Percentiles rank a stretch among this genome's conserved stretches.
Conservation (phyloP, 2,329 filamentous ascomycete species). For the Phaeoacremonium minimum region DNA sequence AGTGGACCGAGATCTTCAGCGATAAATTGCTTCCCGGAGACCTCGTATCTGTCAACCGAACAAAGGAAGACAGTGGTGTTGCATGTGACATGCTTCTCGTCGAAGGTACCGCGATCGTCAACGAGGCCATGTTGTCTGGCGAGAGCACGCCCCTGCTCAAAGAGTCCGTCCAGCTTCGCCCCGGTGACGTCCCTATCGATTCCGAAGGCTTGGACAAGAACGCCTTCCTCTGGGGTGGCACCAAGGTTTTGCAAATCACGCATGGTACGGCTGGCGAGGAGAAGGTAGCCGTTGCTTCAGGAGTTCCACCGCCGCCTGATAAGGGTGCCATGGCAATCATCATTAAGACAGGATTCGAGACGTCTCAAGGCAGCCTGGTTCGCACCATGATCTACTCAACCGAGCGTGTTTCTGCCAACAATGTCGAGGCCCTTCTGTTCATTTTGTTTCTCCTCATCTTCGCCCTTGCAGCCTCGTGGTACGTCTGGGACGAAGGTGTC, state of each 20-base stretch:
- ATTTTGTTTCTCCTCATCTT: constrained; percentile 96
- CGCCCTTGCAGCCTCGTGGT: constrained; percentile 96
- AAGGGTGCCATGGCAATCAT: constrained; percentile 92
- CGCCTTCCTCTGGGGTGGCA: constrained; percentile 92
- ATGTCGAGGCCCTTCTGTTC: constrained; percentile 92
- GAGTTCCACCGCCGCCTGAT: constrained; percentile 81
- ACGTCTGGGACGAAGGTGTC: constrained; percentile 97
- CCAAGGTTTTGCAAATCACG: constrained; percentile 93
- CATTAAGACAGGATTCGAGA: constrained; percentile 97
- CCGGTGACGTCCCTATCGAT: constrained; percentile 74
- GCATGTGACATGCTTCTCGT: constrained; percentile 96
- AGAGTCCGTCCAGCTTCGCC: constrained; percentile 89
- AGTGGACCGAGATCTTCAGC: constrained; percentile 85
- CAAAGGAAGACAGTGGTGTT: constrained; percentile 94
- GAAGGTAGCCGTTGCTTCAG: constrained; percentile 65
- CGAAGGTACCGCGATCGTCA: constrained; percentile 94
- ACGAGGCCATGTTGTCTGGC: constrained; percentile 98
- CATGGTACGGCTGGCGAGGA: constrained; percentile 78
- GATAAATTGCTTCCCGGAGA: constrained; percentile 92
- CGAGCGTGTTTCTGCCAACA: constrained; percentile 97
- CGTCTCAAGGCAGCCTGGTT: constrained; percentile 93
- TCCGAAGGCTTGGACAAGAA: constrained; percentile 94
- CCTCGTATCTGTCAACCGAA: constrained; percentile 84
- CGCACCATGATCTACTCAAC: constrained; percentile 99
- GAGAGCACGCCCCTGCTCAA: constrained; percentile 97